Evolutionary conservation across 2,329 filamentous ascomycete species (phyloP).

Genomic region (Coniochaeta prunicola): DNA sequence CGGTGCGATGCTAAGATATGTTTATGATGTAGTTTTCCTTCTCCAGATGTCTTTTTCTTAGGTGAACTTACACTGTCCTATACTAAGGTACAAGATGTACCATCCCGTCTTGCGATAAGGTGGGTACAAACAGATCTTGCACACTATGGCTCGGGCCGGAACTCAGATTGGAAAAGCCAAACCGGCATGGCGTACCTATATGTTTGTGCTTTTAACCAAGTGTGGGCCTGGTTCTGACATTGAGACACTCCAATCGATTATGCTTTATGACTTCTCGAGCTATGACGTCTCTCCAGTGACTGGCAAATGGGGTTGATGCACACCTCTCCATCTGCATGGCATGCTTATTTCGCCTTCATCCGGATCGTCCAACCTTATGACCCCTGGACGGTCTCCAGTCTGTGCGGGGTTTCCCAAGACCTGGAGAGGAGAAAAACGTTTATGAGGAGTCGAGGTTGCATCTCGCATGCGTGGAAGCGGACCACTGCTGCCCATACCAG

Average conservation of each 20-base stretch:
- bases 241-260: neutral
- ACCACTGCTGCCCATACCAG: neutral
- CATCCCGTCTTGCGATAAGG: neutral
- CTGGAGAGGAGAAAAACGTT: neutral
- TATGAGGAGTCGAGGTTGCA: neutral
- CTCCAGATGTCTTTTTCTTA: neutral
- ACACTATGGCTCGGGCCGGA: neutral
- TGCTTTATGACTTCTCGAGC: neutral
- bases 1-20: neutral
- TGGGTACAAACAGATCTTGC: neutral
- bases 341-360: neutral
- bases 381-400: neutral
- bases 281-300: neutral
- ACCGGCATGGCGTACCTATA: neutral
- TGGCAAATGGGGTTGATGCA: neutral
- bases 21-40: neutral
- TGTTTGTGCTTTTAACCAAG: neutral
- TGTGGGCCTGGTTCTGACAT: neutral
- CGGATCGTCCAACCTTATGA: neutral
- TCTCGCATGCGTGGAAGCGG: neutral
- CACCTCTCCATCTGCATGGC: neutral
- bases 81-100: neutral
- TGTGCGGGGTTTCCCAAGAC: neutral
- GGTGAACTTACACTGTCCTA: neutral
- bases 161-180: neutral